Conservation (phyloP, 352 stramenopile species). For the Globisporangium cylindrosporum region DNA sequence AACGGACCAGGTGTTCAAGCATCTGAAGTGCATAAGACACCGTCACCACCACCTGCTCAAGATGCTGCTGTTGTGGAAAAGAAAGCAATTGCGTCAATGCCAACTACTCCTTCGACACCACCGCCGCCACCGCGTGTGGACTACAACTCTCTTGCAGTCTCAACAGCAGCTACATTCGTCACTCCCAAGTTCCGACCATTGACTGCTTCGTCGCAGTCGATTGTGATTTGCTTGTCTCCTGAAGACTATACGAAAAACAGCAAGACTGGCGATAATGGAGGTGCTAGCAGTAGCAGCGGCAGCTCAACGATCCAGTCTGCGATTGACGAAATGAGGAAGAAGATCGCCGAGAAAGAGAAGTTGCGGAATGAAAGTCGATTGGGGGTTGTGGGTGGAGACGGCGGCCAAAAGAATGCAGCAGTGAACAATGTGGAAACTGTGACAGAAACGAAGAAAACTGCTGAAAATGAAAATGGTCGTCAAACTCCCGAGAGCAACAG, state of each 20-base stretch:
- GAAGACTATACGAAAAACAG: conserved; percentile 42
- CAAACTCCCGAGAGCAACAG: background rate
- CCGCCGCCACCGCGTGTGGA: conserved; percentile 6
- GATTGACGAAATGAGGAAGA: conserved; percentile 51
- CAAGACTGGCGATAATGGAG: conserved; percentile 14
- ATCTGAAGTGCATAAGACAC: background rate
- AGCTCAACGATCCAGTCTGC: conserved; percentile 27
- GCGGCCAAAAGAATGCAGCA: background rate
- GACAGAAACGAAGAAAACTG: background rate
- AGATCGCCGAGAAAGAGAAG: conserved; percentile 58
- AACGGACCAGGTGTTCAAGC: background rate
- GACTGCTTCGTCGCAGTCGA: conserved; percentile 61
- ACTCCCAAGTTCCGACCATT: conserved; percentile 47
- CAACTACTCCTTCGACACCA: background rate
- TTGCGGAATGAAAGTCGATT: conserved; percentile 24
- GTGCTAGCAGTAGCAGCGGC: conserved; percentile 12
- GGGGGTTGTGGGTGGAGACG: background rate
- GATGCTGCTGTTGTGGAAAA: background rate
- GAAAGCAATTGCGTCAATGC: background rate
- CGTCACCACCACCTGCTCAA: background rate
- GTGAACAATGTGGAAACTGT: background rate
- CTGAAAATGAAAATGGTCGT: background rate
- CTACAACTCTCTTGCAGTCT: conserved; percentile 1
- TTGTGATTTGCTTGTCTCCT: conserved; percentile 60
- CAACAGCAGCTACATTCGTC: background rate